These are phyloP conservation scores for Russula olivacea DNA, from an alignment of 768 basidiomycete genomes.

Conservation along the genomic window DNA sequence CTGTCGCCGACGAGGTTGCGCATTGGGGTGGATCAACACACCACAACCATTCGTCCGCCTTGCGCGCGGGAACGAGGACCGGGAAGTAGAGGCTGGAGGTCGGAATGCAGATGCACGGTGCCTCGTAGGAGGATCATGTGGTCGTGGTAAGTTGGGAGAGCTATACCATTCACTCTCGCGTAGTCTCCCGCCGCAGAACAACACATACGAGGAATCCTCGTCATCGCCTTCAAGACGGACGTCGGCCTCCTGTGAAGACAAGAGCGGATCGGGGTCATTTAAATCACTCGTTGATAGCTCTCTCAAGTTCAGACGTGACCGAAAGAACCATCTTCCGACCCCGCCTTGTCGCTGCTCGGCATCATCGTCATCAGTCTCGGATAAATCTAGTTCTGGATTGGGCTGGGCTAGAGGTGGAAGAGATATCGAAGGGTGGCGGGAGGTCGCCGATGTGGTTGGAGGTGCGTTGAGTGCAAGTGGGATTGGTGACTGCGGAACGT, in stretches of 20 bases:
- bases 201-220: slow-evolving; percentile 31
- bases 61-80: slow-evolving; percentile 22
- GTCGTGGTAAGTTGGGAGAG: slow-evolving; percentile 6
- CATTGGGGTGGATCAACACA: slow-evolving; percentile 50
- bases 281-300: slow-evolving; percentile 9
- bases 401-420: not conserved
- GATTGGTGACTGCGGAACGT: slow-evolving; percentile 24
- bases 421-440: slow-evolving; percentile 1
- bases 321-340: slow-evolving; percentile 14
- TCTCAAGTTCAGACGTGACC: slow-evolving; percentile 15
- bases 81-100: slow-evolving; percentile 18
- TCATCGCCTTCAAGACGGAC: slow-evolving; percentile 28
- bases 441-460: slow-evolving; percentile 3
- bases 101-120: slow-evolving; percentile 28
- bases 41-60: slow-evolving; percentile 55
- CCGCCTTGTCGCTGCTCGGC: slow-evolving; percentile 14
- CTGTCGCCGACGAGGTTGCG: slow-evolving; percentile 45
- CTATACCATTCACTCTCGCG: slow-evolving; percentile 18
- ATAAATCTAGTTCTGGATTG: slow-evolving; percentile 13
- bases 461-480: slow-evolving; percentile 9
- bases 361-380: slow-evolving; percentile 18
- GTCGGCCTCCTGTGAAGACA: slow-evolving; percentile 12
- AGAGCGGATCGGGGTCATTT: slow-evolving; percentile 21
- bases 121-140: slow-evolving; percentile 34
- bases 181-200: slow-evolving; percentile 38